These are phyloP conservation scores for Candida glucosophila DNA, from an alignment of 1,139 yeast genomes.

Conservation along the genomic window DNA sequence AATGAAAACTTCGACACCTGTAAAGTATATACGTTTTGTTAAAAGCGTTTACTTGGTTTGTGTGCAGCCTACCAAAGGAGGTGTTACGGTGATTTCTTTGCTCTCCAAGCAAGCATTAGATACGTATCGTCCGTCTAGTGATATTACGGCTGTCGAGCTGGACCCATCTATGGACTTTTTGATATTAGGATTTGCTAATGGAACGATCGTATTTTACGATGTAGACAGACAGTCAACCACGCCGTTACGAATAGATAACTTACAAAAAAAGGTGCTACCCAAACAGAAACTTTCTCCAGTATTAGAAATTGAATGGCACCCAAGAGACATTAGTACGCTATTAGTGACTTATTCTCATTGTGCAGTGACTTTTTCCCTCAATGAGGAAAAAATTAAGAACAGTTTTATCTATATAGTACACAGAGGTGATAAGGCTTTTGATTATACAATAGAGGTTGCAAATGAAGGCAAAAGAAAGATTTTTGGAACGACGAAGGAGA, in stretches of 20 bases:
- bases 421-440: constrained; percentile 26
- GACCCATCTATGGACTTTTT: constrained; percentile 92
- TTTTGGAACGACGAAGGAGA: constrained; percentile 33
- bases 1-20: constrained; percentile 40
- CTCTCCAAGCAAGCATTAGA: constrained; percentile 53
- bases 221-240: constrained; percentile 69
- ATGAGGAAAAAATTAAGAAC: constrained; percentile 48
- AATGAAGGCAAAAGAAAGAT: constrained; percentile 38
- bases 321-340: constrained; percentile 77
- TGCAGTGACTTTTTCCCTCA: constrained; percentile 63
- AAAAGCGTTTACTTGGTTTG: constrained; percentile 77
- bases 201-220: constrained; percentile 67
- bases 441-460: constrained; percentile 18
- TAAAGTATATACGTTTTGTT: constrained; percentile 54
- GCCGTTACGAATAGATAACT: constrained; percentile 59
- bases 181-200: constrained; percentile 71
- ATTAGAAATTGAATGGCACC: constrained; percentile 65
- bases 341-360: constrained; percentile 65
- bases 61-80: constrained; percentile 37
- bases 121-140: constrained; percentile 50
- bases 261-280: constrained; percentile 53
- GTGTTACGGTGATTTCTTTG: constrained; percentile 61
- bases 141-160: constrained; percentile 56
- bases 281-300: constrained; percentile 52
- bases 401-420: constrained; percentile 48